These are phyloP conservation scores for Aspergillus terreus DNA, from an alignment of 2,329 filamentous ascomycete genomes.

Conservation along the genomic window DNA sequence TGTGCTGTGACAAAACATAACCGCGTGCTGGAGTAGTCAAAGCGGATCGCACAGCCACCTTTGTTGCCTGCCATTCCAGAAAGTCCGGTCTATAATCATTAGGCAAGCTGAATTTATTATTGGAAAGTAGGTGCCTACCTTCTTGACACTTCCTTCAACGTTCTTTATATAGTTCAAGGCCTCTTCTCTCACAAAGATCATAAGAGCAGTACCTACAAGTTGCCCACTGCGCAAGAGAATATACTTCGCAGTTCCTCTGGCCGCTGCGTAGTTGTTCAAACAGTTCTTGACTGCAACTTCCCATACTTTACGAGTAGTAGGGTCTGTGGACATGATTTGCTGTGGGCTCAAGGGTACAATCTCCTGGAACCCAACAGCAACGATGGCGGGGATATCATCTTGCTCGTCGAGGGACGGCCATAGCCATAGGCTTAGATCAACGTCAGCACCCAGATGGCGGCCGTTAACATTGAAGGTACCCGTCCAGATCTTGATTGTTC, in stretches of 20 bases:
- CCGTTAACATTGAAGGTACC: constrained; percentile 97
- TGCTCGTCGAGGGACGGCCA: constrained; percentile 57
- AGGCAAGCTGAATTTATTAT: constrained; percentile 1
- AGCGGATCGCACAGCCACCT: constrained; percentile 90
- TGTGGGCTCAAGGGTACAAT: constrained; percentile 97
- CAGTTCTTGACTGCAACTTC: constrained; percentile 74
- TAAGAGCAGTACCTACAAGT: constrained; percentile 86
- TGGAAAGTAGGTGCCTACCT: constrained; percentile 43
- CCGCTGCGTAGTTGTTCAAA: constrained; percentile 67
- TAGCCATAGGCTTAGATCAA: constrained; percentile 83
- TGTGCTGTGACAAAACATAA: constrained; percentile 96
- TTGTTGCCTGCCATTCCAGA: constrained; percentile 98
- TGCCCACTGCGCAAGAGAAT: constrained; percentile 88
- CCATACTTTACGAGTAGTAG: constrained; percentile 78
- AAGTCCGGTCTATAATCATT: constrained; percentile 62
- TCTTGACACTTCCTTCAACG: constrained; percentile 93
- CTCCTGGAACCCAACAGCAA: constrained; percentile 92
- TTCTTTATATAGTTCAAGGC: constrained; percentile 83
- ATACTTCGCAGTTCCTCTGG: constrained; percentile 69
- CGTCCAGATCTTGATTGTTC: constrained; percentile 73
- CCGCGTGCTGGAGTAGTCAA: constrained; percentile 89
- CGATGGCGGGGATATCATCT: constrained; percentile 72
- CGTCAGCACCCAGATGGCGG: constrained; percentile 68
- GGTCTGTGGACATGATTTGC: constrained; percentile 98
- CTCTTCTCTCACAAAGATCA: constrained; percentile 82